These are phyloP conservation scores for Brasilioporus rufonigricans DNA, from an alignment of 768 basidiomycete genomes.

Conservation along the genomic window DNA sequence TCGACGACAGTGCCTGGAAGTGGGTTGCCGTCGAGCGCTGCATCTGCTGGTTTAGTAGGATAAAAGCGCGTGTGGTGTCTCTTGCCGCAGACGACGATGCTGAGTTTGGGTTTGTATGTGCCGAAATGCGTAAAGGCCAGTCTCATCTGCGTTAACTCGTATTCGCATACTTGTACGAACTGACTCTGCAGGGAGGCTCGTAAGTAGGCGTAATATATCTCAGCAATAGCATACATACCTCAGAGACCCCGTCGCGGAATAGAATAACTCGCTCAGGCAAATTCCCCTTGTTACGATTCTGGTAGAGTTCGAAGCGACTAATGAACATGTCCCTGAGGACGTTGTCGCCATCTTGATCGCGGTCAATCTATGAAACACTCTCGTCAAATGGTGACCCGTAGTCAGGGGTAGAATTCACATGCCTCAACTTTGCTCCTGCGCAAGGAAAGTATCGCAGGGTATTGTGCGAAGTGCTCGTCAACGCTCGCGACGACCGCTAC, in stretches of 20 bases:
- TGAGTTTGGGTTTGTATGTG: constrained; percentile 45
- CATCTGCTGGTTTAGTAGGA: constrained; percentile 38
- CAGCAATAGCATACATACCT: constrained; percentile 41
- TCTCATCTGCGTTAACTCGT: constrained; percentile 42
- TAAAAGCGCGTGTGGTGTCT: constrained; percentile 57
- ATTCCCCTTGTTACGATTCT: constrained; percentile 28
- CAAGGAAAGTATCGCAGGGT: constrained; percentile 45
- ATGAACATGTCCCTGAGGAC: constrained; percentile 46
- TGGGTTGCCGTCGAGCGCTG: constrained; percentile 47
- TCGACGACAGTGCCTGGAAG: constrained; percentile 56
- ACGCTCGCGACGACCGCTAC: constrained; percentile 53
- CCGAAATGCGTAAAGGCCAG: constrained; percentile 41
- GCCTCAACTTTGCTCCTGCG: constrained; percentile 68
- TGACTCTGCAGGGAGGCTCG: constrained; percentile 37
- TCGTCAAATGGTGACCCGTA: not conserved
- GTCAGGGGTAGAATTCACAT: not conserved
- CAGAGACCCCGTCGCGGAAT: constrained; percentile 75
- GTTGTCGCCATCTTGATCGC: constrained; percentile 34
- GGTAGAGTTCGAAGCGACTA: constrained; percentile 42
- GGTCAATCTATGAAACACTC: not conserved
- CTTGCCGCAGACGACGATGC: constrained; percentile 56
- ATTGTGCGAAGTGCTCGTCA: constrained; percentile 47
- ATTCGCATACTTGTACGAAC: constrained; percentile 41
- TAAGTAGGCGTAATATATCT: not conserved
- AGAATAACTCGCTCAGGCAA: constrained; percentile 47